phyloP scores from a whole-genome alignment of 192 early-diverging fungal species.

The Phycomyces blakesleeanus region DNA sequence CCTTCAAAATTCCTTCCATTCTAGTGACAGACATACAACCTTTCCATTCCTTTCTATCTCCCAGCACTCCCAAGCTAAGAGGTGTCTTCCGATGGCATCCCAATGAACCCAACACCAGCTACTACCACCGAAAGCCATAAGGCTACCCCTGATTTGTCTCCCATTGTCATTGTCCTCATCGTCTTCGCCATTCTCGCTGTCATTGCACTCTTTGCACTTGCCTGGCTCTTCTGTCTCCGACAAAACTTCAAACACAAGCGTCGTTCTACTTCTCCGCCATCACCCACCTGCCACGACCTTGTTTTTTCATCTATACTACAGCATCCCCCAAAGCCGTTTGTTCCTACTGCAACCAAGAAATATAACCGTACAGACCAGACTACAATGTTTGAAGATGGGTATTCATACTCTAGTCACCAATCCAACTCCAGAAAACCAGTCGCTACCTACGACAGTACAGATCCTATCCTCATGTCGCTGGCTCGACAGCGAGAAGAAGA shows the following conservation, averaged over 20 bases:
- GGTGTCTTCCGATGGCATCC: not conserved
- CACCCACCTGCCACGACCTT: not conserved
- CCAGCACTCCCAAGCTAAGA: not conserved
- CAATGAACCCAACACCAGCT: slow-evolving; percentile 1
- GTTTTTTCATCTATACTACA: slow-evolving; percentile 17
- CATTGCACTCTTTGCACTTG: not conserved
- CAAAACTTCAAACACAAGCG: too few relatives aligned
- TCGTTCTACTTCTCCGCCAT: not conserved
- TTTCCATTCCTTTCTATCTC: not conserved
- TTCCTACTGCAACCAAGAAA: not conserved
- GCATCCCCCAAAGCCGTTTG: slow-evolving; percentile 11
- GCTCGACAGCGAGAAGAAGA: slow-evolving; percentile 15
- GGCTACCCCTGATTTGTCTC: not conserved
- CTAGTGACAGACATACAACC: not conserved
- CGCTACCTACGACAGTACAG: not conserved
- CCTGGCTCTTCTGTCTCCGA: not conserved
- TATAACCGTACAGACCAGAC: not conserved
- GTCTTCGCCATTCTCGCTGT: not conserved
- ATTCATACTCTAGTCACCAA: not conserved
- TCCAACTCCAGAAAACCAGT: not conserved
- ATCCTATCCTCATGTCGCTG: slow-evolving; percentile 14
- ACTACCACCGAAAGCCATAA: not conserved
- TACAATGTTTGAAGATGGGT: slow-evolving; percentile 13
- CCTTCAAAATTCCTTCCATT: not conserved
- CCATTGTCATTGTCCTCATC: not conserved